These are phyloP conservation scores for Anthostomella pinea DNA, from an alignment of 2,329 filamentous ascomycete species.

Conservation along the genomic window DNA sequence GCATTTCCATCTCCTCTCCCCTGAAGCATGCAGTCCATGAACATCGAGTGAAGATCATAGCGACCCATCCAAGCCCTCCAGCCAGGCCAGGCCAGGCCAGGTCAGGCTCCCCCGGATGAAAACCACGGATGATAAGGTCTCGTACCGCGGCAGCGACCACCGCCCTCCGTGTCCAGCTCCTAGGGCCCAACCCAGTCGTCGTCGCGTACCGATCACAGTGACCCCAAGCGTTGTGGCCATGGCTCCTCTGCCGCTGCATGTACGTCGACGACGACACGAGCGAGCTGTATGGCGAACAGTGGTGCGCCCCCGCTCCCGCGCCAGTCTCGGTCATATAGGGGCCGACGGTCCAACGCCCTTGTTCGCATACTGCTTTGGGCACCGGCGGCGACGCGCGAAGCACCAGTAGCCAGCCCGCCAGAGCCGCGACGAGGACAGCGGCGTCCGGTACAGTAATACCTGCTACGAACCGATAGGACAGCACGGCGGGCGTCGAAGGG, in stretches of 20 bases:
- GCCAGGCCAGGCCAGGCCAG: no score
- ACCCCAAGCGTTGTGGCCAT: no score
- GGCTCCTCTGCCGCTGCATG: no score
- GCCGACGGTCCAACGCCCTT: neutral
- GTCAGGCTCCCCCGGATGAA: no score
- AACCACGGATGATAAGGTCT: no score
- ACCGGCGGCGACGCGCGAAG: slow-evolving; percentile 28
- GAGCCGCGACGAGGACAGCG: slow-evolving; percentile 26
- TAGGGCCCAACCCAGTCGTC: slow-evolving; percentile 6
- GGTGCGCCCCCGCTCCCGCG: neutral
- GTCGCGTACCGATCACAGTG: slow-evolving; percentile 3
- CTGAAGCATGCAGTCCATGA: no score
- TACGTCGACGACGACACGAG: neutral
- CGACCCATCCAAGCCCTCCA: no score
- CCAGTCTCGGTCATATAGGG: neutral
- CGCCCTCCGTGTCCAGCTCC: slow-evolving; percentile 6
- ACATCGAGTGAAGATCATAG: no score
- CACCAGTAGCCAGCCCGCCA: slow-evolving; percentile 30
- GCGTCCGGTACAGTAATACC: slow-evolving; percentile 39
- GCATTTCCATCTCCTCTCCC: no score
- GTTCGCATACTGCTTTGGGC: neutral
- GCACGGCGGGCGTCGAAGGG: slow-evolving; percentile 6
- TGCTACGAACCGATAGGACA: slow-evolving; percentile 34
- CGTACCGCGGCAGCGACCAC: neutral
- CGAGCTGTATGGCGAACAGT: neutral